phyloP scores from a whole-genome alignment of 306 rosid genomes.

The Vigna unguiculata region DNA sequence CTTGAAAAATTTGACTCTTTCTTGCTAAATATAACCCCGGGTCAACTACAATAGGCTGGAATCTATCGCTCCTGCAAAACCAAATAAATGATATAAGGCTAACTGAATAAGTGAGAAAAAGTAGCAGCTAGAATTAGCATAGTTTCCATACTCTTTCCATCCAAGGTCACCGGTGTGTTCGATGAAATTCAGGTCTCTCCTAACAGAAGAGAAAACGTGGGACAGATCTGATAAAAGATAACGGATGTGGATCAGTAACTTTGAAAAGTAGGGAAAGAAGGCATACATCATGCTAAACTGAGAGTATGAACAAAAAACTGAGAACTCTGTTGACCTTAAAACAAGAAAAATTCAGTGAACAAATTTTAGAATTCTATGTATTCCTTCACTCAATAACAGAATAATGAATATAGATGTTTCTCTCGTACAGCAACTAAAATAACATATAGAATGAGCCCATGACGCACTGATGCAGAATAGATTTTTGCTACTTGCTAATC shows the following conservation, averaged over 20 bases:
- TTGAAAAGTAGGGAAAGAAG: constrained; percentile 11
- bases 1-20: constrained; percentile 92
- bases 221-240: constrained; percentile 72
- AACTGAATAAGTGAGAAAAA: constrained; percentile 26
- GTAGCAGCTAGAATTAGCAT: constrained; percentile 28
- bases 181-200: constrained; percentile 85
- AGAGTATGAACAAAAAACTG: constrained; percentile 1
- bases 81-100: constrained; percentile 29
- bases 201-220: constrained; percentile 81
- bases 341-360: constrained; percentile 30
- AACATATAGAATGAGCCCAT: neutral
- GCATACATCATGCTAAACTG: constrained; percentile 26
- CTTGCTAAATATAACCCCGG: constrained; percentile 85
- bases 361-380: constrained; percentile 26
- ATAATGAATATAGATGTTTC: neutral
- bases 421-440: constrained; percentile 17
- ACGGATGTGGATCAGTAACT: constrained; percentile 32
- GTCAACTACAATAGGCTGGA: constrained; percentile 88
- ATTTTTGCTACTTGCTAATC: constrained; percentile 17
- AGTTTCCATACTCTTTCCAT: constrained; percentile 88
- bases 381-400: constrained; percentile 18
- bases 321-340: constrained; percentile 12
- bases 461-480: constrained; percentile 15
- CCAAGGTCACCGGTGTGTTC: constrained; percentile 95
- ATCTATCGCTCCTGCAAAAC: constrained; percentile 68